Conservation (phyloP, 1,139 yeast species). For the Kodamaea alishanica region DNA sequence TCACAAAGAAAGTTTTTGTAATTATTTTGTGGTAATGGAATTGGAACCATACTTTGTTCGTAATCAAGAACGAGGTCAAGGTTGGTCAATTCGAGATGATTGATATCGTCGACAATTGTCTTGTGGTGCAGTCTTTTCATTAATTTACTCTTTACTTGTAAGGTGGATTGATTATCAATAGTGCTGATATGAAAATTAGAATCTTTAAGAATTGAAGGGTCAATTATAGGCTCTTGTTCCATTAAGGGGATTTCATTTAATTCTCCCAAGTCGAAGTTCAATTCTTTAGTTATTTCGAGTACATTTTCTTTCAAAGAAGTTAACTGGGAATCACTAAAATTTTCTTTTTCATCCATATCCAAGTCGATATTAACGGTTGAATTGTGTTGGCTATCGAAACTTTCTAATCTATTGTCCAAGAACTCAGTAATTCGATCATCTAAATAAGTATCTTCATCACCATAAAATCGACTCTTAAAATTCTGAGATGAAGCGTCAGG, state of each 20-base stretch:
- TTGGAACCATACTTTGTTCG: not conserved
- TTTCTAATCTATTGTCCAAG: not conserved
- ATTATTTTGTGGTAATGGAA: not conserved
- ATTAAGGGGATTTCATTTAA: conserved; percentile 4
- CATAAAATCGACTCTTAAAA: too few relatives aligned
- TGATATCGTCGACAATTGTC: conserved; percentile 1
- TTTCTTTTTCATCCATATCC: conserved; percentile 6
- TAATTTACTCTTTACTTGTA: not conserved
- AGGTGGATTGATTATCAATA: conserved; percentile 7
- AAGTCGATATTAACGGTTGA: conserved; percentile 7
- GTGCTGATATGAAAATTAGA: conserved; percentile 14
- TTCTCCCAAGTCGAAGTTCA: conserved; percentile 11
- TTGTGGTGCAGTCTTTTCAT: not conserved
- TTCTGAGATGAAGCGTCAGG: conserved; percentile 4
- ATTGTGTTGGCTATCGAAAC: not conserved
- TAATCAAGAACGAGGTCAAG: not conserved
- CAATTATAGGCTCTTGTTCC: conserved; percentile 2
- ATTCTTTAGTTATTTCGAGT: not conserved
- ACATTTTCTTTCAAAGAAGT: not conserved
- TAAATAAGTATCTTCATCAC: not conserved
- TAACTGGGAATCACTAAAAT: conserved; percentile 4
- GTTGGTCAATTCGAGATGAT: not conserved
- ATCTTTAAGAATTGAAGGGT: conserved; percentile 9
- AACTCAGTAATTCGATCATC: conserved; percentile 2
- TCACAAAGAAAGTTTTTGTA: not conserved